These are phyloP conservation scores for Thermochaetoides dissita DNA, from an alignment of 2,329 filamentous ascomycete species.

Conservation along the genomic window DNA sequence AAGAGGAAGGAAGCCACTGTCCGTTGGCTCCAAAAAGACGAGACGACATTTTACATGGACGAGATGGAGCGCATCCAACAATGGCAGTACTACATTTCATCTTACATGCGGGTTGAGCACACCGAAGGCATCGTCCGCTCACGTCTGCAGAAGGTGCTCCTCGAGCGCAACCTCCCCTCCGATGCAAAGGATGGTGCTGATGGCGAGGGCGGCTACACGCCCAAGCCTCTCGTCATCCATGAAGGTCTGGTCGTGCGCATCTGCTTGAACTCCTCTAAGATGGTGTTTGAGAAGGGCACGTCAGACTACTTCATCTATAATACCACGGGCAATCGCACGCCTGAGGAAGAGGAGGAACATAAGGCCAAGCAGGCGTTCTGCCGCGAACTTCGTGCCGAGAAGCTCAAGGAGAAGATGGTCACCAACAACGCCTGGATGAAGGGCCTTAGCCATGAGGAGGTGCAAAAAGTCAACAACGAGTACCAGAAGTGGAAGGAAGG, in stretches of 20 bases:
- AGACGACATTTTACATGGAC: slow-evolving; percentile 72
- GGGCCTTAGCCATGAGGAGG: slow-evolving; percentile 62
- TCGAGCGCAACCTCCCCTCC: slow-evolving; percentile 56
- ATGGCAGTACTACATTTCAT: slow-evolving; percentile 94
- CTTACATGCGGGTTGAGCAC: slow-evolving; percentile 75
- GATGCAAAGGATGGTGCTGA: slow-evolving; percentile 49
- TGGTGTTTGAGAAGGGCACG: slow-evolving; percentile 59
- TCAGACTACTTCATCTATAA: slow-evolving; percentile 62
- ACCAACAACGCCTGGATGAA: slow-evolving; percentile 70
- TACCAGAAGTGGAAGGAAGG: slow-evolving; percentile 41
- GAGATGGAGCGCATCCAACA: slow-evolving; percentile 70
- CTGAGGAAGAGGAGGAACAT: slow-evolving; percentile 39
- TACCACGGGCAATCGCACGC: slow-evolving; percentile 33
- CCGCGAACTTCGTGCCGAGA: slow-evolving; percentile 28
- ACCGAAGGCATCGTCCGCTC: slow-evolving; percentile 63
- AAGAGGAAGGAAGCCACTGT: slow-evolving; percentile 53
- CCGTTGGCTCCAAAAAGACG: slow-evolving; percentile 54
- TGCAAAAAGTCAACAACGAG: slow-evolving; percentile 59
- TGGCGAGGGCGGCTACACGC: slow-evolving; percentile 48
- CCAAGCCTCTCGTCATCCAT: slow-evolving; percentile 46
- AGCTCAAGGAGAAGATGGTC: slow-evolving; percentile 63
- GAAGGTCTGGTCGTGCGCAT: slow-evolving; percentile 61
- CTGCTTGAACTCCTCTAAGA: slow-evolving; percentile 64
- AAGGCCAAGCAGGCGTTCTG: slow-evolving; percentile 26
- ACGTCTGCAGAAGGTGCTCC: slow-evolving; percentile 52